Conservation (phyloP, 2,329 filamentous ascomycete species). For the Fusarium euwallaceae region DNA sequence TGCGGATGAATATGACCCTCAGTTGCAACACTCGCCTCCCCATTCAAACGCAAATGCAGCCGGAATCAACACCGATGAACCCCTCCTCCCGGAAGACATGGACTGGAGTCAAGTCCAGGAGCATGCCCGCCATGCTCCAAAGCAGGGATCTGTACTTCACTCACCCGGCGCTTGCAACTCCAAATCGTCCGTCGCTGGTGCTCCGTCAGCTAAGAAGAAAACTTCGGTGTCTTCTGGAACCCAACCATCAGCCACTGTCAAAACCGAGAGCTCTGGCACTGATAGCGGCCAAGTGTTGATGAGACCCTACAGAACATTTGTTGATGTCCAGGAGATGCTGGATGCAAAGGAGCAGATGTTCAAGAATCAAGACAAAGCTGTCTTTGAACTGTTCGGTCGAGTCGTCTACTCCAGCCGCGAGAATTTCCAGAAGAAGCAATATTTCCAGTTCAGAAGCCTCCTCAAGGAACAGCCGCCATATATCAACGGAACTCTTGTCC, state of each 20-base stretch:
- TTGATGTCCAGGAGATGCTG: constrained; percentile 73
- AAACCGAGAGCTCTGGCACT: not conserved
- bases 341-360: constrained; percentile 56
- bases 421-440: constrained; percentile 62
- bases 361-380: constrained; percentile 52
- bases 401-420: constrained; percentile 71
- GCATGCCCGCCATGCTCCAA: constrained; percentile 13
- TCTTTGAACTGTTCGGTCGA: constrained; percentile 74
- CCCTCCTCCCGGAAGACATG: constrained; percentile 53
- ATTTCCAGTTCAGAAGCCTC: constrained; percentile 74
- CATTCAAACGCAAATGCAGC: not conserved
- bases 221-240: not conserved
- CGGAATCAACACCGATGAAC: constrained; percentile 11
- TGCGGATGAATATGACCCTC: constrained; percentile 53
- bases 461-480: constrained; percentile 71
- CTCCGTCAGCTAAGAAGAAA: not conserved
- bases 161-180: not conserved
- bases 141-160: constrained; percentile 1
- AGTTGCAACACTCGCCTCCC: constrained; percentile 52
- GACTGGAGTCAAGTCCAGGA: constrained; percentile 55
- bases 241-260: constrained; percentile 16
- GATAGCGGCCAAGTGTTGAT: constrained; percentile 13
- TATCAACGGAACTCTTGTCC: constrained; percentile 47
- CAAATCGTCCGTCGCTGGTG: constrained; percentile 1
- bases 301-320: constrained; percentile 63